phyloP scores from a whole-genome alignment of 257 asterid species.

The Scutellaria baicalensis region DNA sequence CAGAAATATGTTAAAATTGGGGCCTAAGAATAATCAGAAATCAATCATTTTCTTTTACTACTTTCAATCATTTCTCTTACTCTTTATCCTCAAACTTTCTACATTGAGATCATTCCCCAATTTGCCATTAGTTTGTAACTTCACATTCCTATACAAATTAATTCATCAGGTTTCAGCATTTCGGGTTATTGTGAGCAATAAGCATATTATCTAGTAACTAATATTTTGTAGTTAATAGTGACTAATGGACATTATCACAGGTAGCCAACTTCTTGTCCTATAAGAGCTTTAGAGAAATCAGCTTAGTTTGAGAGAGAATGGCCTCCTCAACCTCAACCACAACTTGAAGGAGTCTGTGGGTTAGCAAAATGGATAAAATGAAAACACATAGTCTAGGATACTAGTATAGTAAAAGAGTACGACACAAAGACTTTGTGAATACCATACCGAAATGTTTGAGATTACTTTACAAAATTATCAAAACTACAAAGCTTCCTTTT shows the following conservation, averaged over 20 bases:
- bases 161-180: too few species aligned
- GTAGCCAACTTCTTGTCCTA: background rate
- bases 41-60: background rate
- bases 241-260: background rate
- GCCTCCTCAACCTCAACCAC: background rate
- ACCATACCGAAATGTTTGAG: background rate
- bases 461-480: background rate
- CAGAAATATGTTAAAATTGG: background rate
- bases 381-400: background rate
- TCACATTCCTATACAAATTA: background rate
- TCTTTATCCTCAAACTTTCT: background rate
- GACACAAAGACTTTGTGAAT: background rate
- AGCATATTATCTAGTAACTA: background rate
- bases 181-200: background rate
- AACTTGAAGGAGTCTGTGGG: background rate
- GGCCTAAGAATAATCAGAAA: background rate
- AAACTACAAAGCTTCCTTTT: background rate
- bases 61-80: background rate
- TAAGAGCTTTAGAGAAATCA: too few species aligned
- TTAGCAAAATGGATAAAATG: background rate
- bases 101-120: background rate
- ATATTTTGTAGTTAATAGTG: background rate
- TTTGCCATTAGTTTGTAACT: background rate
- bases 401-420: background rate
- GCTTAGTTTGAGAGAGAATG: background rate